Evolutionary conservation across 2,329 filamentous ascomycete species (phyloP).

Genomic region (Didymellaceae sp.): DNA sequence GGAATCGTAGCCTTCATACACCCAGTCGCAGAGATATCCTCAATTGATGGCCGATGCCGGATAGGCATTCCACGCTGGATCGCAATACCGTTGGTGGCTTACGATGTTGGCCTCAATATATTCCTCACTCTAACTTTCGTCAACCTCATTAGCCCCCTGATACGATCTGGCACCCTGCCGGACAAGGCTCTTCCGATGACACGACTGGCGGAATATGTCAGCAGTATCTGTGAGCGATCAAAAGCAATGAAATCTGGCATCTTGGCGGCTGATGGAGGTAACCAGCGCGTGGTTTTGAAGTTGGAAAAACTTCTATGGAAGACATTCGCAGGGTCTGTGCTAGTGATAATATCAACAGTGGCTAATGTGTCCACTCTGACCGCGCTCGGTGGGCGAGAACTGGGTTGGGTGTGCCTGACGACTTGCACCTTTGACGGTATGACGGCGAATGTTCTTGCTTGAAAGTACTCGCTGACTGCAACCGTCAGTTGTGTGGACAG

Average conservation of each 20-base stretch:
- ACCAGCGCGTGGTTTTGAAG: slow-evolving; percentile 24
- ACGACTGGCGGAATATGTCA: slow-evolving; percentile 23
- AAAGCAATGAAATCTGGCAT: background rate
- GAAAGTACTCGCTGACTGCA: background rate
- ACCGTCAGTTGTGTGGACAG: slow-evolving; percentile 44
- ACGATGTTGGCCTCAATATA: slow-evolving; percentile 49
- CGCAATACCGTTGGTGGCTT: slow-evolving; percentile 46
- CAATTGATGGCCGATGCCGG: slow-evolving; percentile 43
- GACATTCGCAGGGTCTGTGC: slow-evolving; percentile 40
- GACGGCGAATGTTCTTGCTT: background rate
- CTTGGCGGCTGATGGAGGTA: slow-evolving; percentile 19
- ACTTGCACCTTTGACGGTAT: slow-evolving; percentile 51
- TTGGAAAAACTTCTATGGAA: slow-evolving; percentile 40
- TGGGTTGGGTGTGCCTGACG: slow-evolving; percentile 51
- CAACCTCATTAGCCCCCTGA: slow-evolving; percentile 43
- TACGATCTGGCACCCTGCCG: slow-evolving; percentile 23
- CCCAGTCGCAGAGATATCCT: slow-evolving; percentile 42
- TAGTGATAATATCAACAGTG: slow-evolving; percentile 50
- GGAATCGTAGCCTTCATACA: slow-evolving; percentile 36
- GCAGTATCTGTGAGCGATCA: slow-evolving; percentile 14
- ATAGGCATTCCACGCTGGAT: slow-evolving; percentile 50
- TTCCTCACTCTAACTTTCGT: slow-evolving; percentile 51
- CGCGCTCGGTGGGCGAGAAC: slow-evolving; percentile 41
- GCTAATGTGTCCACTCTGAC: slow-evolving; percentile 47
- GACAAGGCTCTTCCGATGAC: slow-evolving; percentile 15